Percentiles rank a stretch among this genome's conserved stretches.
Conservation (phyloP, 495 filamentous ascomycete species). For the Penicillium turbatum region DNA sequence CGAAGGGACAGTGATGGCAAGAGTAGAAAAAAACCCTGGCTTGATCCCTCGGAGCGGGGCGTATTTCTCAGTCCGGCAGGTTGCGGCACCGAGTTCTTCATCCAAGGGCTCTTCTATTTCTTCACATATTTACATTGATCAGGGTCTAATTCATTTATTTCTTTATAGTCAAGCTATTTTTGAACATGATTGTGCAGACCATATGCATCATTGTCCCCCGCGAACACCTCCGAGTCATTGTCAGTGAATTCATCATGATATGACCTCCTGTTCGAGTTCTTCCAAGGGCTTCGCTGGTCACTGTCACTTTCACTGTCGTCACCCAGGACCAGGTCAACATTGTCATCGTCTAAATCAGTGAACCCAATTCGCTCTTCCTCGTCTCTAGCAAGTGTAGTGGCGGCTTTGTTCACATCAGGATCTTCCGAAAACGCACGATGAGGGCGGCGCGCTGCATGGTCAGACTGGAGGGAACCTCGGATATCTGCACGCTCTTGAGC, state of each 20-base stretch:
- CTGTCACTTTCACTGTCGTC: slow-evolving; percentile 39
- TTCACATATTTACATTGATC: not conserved
- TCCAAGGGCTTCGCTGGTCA: slow-evolving; percentile 22
- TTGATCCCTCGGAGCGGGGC: slow-evolving; percentile 22
- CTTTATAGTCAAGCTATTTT: slow-evolving; percentile 7
- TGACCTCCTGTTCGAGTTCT: slow-evolving; percentile 20
- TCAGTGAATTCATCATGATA: slow-evolving; percentile 55
- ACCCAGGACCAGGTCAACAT: slow-evolving; percentile 39
- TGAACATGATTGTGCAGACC: slow-evolving; percentile 44
- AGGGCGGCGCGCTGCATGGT: slow-evolving; percentile 38
- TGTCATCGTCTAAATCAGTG: slow-evolving; percentile 39
- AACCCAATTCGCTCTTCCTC: slow-evolving; percentile 50
- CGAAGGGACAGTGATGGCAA: slow-evolving; percentile 7
- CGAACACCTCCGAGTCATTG: slow-evolving; percentile 48
- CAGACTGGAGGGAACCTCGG: slow-evolving; percentile 36
- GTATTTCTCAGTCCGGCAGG: slow-evolving; percentile 30
- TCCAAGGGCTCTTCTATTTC: slow-evolving; percentile 2
- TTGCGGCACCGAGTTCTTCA: not conserved
- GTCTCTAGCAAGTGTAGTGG: slow-evolving; percentile 43
- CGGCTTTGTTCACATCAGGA: slow-evolving; percentile 38
- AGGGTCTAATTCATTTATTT: slow-evolving; percentile 3
- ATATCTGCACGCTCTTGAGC: slow-evolving; percentile 63
- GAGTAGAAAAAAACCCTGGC: slow-evolving; percentile 14
- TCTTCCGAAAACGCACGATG: slow-evolving; percentile 46
- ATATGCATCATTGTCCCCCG: slow-evolving; percentile 42